phyloP scores from a whole-genome alignment of 2,329 filamentous ascomycete genomes.

The Piedraia hortae region DNA sequence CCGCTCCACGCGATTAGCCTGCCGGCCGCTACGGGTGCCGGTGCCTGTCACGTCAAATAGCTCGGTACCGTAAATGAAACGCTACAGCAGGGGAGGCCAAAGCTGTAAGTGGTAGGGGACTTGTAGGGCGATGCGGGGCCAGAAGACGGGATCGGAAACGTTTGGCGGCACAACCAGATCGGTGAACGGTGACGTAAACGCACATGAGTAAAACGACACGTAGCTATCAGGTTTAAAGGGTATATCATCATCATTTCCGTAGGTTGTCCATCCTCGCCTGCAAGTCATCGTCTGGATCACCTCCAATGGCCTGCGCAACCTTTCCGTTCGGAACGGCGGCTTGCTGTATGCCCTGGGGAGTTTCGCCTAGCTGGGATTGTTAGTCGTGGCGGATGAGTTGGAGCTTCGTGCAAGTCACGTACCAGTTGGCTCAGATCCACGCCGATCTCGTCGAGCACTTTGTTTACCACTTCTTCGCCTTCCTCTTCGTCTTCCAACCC shows the following conservation, averaged over 20 bases:
- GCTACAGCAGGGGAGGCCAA: too few relatives aligned
- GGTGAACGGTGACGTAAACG: too few relatives aligned
- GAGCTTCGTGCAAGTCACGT: conserved; percentile 16
- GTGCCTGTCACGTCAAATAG: too few relatives aligned
- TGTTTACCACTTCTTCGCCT: conserved; percentile 86
- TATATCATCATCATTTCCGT: conserved; percentile 9
- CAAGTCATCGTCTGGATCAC: conserved; percentile 53
- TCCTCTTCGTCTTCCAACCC: conserved; percentile 80
- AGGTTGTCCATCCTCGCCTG: conserved; percentile 82
- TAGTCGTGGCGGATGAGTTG: conserved; percentile 2
- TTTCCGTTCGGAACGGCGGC: conserved; percentile 42
- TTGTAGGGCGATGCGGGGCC: too few relatives aligned
- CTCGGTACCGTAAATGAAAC: too few relatives aligned
- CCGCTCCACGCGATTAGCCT: too few relatives aligned
- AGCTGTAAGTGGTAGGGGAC: too few relatives aligned
- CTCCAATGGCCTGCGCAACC: conserved; percentile 67
- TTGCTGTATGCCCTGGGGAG: conserved; percentile 58
- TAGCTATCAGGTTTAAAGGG: too few relatives aligned
- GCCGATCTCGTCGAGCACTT: conserved; percentile 89
- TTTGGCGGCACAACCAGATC: too few relatives aligned
- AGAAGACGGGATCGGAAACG: too few relatives aligned
- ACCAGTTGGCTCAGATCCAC: conserved; percentile 77
- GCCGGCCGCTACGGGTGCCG: too few relatives aligned
- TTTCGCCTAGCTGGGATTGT: conserved; percentile 51
- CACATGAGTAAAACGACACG: too few relatives aligned